phyloP scores from a whole-genome alignment of 345 rosid genomes.

The Murraya paniculata region DNA sequence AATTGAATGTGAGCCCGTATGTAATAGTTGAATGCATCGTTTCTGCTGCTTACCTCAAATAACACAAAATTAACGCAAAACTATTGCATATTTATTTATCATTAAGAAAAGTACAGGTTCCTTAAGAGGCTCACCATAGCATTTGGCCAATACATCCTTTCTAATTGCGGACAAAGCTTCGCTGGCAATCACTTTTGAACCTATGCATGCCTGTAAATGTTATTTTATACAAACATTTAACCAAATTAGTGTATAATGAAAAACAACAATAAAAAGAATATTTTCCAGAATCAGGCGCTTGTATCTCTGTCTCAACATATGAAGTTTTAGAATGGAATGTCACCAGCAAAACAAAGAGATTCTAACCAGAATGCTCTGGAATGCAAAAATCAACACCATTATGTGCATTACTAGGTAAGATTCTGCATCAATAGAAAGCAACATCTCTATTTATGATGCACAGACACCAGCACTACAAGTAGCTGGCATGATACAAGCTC shows the following conservation, averaged over 20 bases:
- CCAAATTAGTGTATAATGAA: neutral
- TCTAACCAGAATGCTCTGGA: neutral
- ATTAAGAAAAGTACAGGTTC: neutral
- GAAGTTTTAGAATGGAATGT: neutral
- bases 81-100: neutral
- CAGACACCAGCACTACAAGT: neutral
- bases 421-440: neutral
- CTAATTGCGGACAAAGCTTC: slow-evolving; percentile 89
- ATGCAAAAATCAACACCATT: neutral
- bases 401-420: neutral
- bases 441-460: neutral
- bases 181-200: slow-evolving; percentile 94
- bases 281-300: neutral
- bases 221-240: neutral
- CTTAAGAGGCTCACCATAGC: slow-evolving; percentile 65
- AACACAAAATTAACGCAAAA: neutral
- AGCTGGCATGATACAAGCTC: neutral
- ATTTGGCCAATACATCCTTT: slow-evolving; percentile 97
- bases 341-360: neutral
- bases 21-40: neutral
- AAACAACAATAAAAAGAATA: neutral
- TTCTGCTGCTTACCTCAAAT: neutral
- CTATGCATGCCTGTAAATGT: slow-evolving; percentile 83
- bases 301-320: neutral
- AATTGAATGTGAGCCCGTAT: neutral